Percentiles rank a stretch among this genome's conserved stretches.
phyloP scores from a whole-genome alignment of 768 basidiomycete genomes.

The Russula sp. region DNA sequence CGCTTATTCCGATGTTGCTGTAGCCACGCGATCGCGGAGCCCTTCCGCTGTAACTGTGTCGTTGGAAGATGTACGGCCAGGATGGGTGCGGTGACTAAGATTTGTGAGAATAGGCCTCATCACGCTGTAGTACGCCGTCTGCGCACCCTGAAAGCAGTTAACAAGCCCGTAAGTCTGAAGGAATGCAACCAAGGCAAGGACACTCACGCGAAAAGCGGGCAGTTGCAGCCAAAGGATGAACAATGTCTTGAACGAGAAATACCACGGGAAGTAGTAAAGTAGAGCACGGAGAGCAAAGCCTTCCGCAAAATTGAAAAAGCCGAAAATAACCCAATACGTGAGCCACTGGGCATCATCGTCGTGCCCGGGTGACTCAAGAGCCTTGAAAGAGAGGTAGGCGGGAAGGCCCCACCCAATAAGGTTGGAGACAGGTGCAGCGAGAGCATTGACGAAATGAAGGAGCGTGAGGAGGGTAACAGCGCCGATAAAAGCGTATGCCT shows the following conservation, averaged over 20 bases:
- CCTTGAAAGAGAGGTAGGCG: slow-evolving; percentile 92
- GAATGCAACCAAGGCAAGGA: neutral
- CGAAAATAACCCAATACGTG: slow-evolving; percentile 96
- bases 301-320: slow-evolving; percentile 90
- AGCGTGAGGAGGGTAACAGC: slow-evolving; percentile 57
- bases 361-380: slow-evolving; percentile 79
- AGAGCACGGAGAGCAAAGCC: slow-evolving; percentile 75
- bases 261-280: slow-evolving; percentile 93
- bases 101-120: slow-evolving; percentile 78
- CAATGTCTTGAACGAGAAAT: slow-evolving; percentile 86
- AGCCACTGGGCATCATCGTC: slow-evolving; percentile 93
- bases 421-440: slow-evolving; percentile 90
- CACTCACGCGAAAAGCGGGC: slow-evolving; percentile 72
- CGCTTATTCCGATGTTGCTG: slow-evolving; percentile 34
- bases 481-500: slow-evolving; percentile 83
- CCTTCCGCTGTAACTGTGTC: slow-evolving; percentile 48
- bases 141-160: slow-evolving; percentile 61
- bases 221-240: slow-evolving; percentile 93
- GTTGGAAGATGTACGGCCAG: slow-evolving; percentile 42
- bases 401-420: slow-evolving; percentile 93
- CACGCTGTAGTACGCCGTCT: slow-evolving; percentile 67
- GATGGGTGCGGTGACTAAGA: slow-evolving; percentile 38
- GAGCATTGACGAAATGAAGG: slow-evolving; percentile 83
- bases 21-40: slow-evolving; percentile 42
- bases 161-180: slow-evolving; percentile 7